A percentile compares a stretch with the other conserved stretches of the same genome.
phyloP scores from a whole-genome alignment of 768 basidiomycete species.

The Gyrodon lividus region DNA sequence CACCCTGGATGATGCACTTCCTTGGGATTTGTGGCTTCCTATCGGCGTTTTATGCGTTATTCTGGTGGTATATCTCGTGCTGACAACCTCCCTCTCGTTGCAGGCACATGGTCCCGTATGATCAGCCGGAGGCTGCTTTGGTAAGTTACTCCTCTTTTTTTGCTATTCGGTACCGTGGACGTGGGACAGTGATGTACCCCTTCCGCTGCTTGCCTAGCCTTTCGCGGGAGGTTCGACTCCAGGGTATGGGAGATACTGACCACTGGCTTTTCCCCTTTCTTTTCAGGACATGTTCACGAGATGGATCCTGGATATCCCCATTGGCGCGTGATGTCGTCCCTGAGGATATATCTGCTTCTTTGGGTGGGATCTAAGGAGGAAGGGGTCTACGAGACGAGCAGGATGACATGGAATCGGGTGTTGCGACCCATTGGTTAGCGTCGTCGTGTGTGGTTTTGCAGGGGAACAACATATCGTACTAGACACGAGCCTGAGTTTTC shows the following conservation, averaged over 20 bases:
- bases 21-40: background rate
- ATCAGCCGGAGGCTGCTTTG: constrained; percentile 85
- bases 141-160: constrained; percentile 40
- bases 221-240: background rate
- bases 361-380: background rate
- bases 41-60: background rate
- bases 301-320: constrained; percentile 56
- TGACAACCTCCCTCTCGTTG: constrained; percentile 11
- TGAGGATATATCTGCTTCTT: background rate
- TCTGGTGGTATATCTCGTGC: background rate
- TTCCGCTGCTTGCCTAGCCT: background rate
- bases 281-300: constrained; percentile 56
- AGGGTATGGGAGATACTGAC: background rate
- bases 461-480: too few relatives aligned
- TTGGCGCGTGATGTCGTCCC: constrained; percentile 29
- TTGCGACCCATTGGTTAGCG: too few relatives aligned
- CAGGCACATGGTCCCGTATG: constrained; percentile 88
- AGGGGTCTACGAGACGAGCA: too few relatives aligned
- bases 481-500: too few relatives aligned
- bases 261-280: background rate
- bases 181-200: background rate
- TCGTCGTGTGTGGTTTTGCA: too few relatives aligned
- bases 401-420: too few relatives aligned
- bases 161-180: background rate
- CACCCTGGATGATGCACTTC: too few relatives aligned